These are phyloP conservation scores for Irpex sp. DNA, from an alignment of 1,284 basidiomycete species.

Conservation along the genomic window DNA sequence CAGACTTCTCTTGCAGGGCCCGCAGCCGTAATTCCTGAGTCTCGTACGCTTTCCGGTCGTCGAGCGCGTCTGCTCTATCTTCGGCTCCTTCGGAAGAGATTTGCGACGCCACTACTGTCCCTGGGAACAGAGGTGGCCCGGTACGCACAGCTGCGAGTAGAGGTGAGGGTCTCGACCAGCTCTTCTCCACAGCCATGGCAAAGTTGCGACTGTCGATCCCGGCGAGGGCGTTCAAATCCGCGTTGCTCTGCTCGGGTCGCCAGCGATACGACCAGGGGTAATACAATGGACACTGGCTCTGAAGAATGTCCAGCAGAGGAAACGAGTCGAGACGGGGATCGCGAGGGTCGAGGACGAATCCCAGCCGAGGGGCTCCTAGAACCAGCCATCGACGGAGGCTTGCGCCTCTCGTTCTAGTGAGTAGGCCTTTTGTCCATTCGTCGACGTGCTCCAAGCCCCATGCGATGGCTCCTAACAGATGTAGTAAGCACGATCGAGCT, in stretches of 20 bases:
- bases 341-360: not conserved
- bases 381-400: not conserved
- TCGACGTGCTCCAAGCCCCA: not conserved
- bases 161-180: too few species aligned
- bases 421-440: not conserved
- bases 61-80: too few species aligned
- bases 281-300: not conserved
- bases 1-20: not conserved
- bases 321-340: not conserved
- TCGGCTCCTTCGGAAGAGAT: too few species aligned
- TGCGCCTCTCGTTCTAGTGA: not conserved
- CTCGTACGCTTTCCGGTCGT: too few species aligned
- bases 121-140: too few species aligned
- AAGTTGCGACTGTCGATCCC: too few species aligned
- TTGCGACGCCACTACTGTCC: not conserved
- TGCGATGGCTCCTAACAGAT: not conserved
- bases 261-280: not conserved
- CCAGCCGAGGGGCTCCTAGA: not conserved
- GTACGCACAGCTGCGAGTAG: too few species aligned
- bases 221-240: too few species aligned
- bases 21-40: not conserved
- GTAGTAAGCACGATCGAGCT: not conserved
- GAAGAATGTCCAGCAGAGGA: not conserved
- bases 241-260: too few species aligned
- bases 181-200: too few species aligned